These are phyloP conservation scores for Trametes sanguinea DNA, from an alignment of 768 basidiomycete species.

Conservation along the genomic window DNA sequence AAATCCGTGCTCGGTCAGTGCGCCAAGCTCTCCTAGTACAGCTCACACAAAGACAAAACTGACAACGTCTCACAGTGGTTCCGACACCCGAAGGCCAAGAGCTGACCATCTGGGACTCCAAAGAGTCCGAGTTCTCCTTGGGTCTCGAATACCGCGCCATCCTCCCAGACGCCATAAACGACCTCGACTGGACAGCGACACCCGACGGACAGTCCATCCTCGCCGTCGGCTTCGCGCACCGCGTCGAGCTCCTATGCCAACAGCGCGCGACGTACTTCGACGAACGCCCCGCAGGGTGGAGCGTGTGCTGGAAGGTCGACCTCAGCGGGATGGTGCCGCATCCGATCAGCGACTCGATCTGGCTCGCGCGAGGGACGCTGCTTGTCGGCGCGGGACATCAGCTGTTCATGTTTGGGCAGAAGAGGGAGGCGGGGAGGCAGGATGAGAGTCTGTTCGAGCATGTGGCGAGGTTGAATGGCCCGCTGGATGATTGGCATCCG, in stretches of 20 bases:
- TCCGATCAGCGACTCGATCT: slow-evolving; percentile 86
- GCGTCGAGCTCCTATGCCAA: slow-evolving; percentile 86
- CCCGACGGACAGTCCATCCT: slow-evolving; percentile 88
- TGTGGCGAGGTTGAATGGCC: slow-evolving; percentile 82
- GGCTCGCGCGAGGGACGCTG: slow-evolving; percentile 82
- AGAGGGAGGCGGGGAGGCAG: slow-evolving; percentile 23
- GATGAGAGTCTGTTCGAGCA: slow-evolving; percentile 72
- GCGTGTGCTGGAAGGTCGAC: slow-evolving; percentile 67
- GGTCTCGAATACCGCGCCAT: slow-evolving; percentile 77
- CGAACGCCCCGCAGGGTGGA: slow-evolving; percentile 72
- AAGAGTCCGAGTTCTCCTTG: slow-evolving; percentile 89
- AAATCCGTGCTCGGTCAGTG: slow-evolving; percentile 84
- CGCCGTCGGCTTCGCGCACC: slow-evolving; percentile 81
- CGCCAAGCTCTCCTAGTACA: too few species aligned
- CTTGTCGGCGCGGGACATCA: slow-evolving; percentile 83
- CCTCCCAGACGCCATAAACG: slow-evolving; percentile 67
- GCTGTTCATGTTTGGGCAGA: slow-evolving; percentile 75
- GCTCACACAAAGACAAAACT: background rate
- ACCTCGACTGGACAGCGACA: slow-evolving; percentile 93
- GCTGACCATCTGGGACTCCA: slow-evolving; percentile 95
- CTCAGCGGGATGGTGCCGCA: slow-evolving; percentile 76
- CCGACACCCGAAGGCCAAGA: slow-evolving; percentile 64
- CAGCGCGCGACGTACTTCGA: slow-evolving; percentile 92
- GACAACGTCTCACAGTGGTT: slow-evolving; percentile 50
- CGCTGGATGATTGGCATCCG: slow-evolving; percentile 89